Evolutionary conservation across 179 eudicot genomes (phyloP).

Genomic region (Silene coronaria): DNA sequence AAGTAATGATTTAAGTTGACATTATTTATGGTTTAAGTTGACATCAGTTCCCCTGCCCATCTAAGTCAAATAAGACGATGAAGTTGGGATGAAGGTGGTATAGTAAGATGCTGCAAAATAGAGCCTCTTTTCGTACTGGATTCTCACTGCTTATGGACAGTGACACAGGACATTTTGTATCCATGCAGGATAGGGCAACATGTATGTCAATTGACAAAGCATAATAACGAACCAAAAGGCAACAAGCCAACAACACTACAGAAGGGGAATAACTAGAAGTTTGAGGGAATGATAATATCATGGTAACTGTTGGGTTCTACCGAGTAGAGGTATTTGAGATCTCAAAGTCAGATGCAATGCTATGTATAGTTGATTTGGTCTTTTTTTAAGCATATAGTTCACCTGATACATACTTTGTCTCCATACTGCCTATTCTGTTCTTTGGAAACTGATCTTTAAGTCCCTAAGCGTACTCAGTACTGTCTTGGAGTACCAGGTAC

Average conservation of each 20-base stretch:
- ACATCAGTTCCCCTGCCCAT: neutral
- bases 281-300: neutral
- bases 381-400: neutral
- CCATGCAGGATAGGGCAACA: slow-evolving; percentile 15
- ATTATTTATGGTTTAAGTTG: neutral
- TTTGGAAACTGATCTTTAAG: neutral
- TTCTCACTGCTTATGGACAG: slow-evolving; percentile 18
- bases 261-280: neutral
- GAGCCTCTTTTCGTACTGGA: slow-evolving; percentile 15
- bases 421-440: neutral
- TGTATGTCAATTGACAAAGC: slow-evolving; percentile 14
- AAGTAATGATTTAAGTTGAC: neutral
- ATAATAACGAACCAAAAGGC: neutral
- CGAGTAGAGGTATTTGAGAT: neutral
- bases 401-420: neutral
- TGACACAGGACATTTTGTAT: slow-evolving; percentile 19
- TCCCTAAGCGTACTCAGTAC: too few species aligned
- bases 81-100: slow-evolving; percentile 1
- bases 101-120: slow-evolving; percentile 12
- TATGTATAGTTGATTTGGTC: neutral
- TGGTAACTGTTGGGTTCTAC: slow-evolving; percentile 3
- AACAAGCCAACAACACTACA: neutral
- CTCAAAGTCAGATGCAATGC: neutral
- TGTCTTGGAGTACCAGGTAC: neutral
- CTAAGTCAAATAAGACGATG: neutral